phyloP scores from a whole-genome alignment of 352 stramenopile genomes.

The Phytophthora sp. region DNA sequence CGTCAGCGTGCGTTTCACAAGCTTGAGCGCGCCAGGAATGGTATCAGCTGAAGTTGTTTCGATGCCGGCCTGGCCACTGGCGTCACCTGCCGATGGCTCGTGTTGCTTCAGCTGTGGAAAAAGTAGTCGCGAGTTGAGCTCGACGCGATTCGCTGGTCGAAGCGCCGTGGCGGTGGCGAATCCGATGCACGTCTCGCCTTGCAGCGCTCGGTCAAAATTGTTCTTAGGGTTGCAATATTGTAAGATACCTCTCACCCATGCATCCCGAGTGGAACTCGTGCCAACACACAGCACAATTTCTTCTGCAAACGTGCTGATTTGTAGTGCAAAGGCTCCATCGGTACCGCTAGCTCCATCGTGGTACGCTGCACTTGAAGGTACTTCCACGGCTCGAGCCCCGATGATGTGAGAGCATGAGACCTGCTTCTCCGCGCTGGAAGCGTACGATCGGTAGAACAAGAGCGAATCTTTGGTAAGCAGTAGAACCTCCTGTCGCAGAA shows the following conservation, averaged over 20 bases:
- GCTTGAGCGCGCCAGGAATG: slow-evolving; percentile 23
- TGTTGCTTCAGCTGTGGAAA: slow-evolving; percentile 47
- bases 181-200: slow-evolving; percentile 50
- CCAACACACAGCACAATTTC: slow-evolving; percentile 78
- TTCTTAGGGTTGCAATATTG: slow-evolving; percentile 56
- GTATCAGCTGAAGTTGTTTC: slow-evolving; percentile 16
- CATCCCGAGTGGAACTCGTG: slow-evolving; percentile 61
- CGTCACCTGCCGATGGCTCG: neutral
- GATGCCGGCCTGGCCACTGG: neutral
- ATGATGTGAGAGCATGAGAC: slow-evolving; percentile 57
- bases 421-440: slow-evolving; percentile 57
- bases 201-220: slow-evolving; percentile 52
- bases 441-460: slow-evolving; percentile 75
- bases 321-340: slow-evolving; percentile 56
- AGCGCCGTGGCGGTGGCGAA: slow-evolving; percentile 44
- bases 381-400: slow-evolving; percentile 43
- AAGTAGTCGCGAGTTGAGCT: slow-evolving; percentile 68
- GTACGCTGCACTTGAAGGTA: slow-evolving; percentile 35
- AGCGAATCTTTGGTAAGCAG: slow-evolving; percentile 63
- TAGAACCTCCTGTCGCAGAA: slow-evolving; percentile 81
- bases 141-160: slow-evolving; percentile 55
- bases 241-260: slow-evolving; percentile 68
- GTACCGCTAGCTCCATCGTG: slow-evolving; percentile 3
- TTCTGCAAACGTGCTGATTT: slow-evolving; percentile 78
- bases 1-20: slow-evolving; percentile 38